Evolutionary conservation across 768 basidiomycete genomes (phyloP), one percentile per base, ranked within the genome.

Genomic region (Lactarius pseudohatsudake): DNA sequence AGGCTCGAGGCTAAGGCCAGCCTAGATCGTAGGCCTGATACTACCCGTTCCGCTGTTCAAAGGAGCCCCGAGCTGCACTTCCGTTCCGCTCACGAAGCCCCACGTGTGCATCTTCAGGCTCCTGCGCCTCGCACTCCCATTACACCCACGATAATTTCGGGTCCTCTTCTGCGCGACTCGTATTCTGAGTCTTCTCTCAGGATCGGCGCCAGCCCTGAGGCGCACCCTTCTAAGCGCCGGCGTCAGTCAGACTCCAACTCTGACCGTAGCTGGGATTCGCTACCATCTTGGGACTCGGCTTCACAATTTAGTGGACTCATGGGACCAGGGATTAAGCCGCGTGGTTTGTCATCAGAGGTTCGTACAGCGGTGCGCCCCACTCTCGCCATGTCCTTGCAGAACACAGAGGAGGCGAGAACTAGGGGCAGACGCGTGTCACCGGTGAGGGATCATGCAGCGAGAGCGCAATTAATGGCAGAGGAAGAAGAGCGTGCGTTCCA

Each of bases 1-100:
- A 77, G 87, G 34, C 79, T 90, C 59, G 78, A 67, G 71, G 75
- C 56, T 72, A 75, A 57, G 63, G 71, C 56, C 41, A 53, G 22
- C 50, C 62, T 50, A n/a, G 66, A 36, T 36, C 57, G 54, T 47
- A 62, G 47, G 47, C 20, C 38, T 22, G 59, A 62, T 45, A 34
- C 41, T 9, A 41, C 61, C 53, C 69, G 64, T 45, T 57, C 61
- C 7, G 45, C 55, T 26, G 38, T 55, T 28, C 57, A 50, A 64
- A 45, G 47, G 20, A 70, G 57, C 47, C 64, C 62, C 15, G 63
- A 64, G 47, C 20, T 38, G 20, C 59, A 57, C 55, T 45, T 68
- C 54, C 59, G 38, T 58, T 32, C 62, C 18, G 20, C 63, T 10
- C 57, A 41, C 1, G 66, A 67, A 22, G 34, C 36, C 18, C 40